Evolutionary conservation across 1,139 yeast species (phyloP).

Genomic region (Geotrichum europaeum): DNA sequence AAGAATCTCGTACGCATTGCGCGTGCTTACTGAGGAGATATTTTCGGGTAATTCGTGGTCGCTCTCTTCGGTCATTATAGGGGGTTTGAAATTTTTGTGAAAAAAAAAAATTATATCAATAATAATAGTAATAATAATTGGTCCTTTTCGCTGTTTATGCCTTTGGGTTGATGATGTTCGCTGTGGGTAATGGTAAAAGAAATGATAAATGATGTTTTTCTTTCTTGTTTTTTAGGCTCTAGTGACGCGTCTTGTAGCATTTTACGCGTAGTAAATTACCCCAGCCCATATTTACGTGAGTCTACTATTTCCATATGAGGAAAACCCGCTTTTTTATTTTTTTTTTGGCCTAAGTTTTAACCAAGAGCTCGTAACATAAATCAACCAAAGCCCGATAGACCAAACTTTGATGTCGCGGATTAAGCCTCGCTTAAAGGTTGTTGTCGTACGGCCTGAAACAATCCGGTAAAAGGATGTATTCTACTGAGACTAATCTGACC

Average conservation of each 20-base stretch:
- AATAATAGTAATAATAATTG: no score
- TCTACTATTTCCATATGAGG: neutral
- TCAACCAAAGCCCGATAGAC: no score
- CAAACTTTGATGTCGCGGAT: no score
- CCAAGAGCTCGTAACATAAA: no score
- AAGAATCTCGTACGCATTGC: conserved; percentile 63
- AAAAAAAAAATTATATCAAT: no score
- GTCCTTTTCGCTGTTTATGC: no score
- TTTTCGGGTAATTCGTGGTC: conserved; percentile 12
- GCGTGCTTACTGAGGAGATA: conserved; percentile 25
- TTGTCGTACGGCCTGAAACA: no score
- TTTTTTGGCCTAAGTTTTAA: neutral
- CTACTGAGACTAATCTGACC: neutral
- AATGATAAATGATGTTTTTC: neutral
- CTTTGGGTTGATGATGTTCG: no score
- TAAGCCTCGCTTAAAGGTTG: no score
- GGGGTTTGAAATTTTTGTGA: neutral
- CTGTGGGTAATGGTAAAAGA: no score
- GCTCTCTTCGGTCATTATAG: neutral
- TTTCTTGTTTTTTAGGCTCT: neutral
- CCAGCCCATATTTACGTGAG: neutral
- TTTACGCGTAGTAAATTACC: neutral
- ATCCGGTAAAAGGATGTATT: no score
- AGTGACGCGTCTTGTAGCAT: neutral
- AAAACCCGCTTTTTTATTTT: neutral